Percentiles rank a stretch among this genome's conserved stretches.
Evolutionary conservation across 768 basidiomycete genomes (phyloP).

Genomic region (Hysterangium stoloniferum): DNA sequence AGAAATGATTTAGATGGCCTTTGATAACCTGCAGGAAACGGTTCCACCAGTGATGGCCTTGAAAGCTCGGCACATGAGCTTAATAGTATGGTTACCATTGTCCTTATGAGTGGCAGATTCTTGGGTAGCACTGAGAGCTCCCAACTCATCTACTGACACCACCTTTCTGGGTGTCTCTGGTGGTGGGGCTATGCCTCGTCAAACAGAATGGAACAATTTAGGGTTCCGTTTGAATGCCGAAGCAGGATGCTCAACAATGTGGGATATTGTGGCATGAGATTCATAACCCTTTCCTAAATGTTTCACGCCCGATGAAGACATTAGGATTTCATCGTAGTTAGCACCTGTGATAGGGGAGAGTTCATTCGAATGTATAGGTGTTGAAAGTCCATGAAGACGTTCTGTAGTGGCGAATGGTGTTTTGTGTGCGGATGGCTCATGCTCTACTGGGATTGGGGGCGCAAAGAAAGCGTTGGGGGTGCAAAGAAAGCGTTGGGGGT

Average conservation of each 20-base stretch:
- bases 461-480: slow-evolving; percentile 62
- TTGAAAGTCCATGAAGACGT: slow-evolving; percentile 53
- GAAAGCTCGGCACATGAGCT: slow-evolving; percentile 61
- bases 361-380: slow-evolving; percentile 46
- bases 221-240: slow-evolving; percentile 4
- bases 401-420: slow-evolving; percentile 25
- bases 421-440: slow-evolving; percentile 28
- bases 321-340: slow-evolving; percentile 75
- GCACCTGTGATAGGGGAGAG: background rate
- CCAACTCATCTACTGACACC: slow-evolving; percentile 9
- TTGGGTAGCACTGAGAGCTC: slow-evolving; percentile 29
- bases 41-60: slow-evolving; percentile 69
- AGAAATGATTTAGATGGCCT: slow-evolving; percentile 26
- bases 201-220: slow-evolving; percentile 7
- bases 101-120: slow-evolving; percentile 43
- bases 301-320: slow-evolving; percentile 76
- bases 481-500: too few species aligned
- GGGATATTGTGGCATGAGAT: slow-evolving; percentile 46
- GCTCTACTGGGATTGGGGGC: slow-evolving; percentile 27
- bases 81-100: slow-evolving; percentile 41
- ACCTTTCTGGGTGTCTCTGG: slow-evolving; percentile 8
- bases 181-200: background rate
- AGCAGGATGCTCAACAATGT: slow-evolving; percentile 19
- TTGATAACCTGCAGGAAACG: slow-evolving; percentile 42
- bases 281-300: slow-evolving; percentile 78